A percentile compares a stretch with the other conserved stretches of the same genome.
phyloP scores from a whole-genome alignment of 1,284 basidiomycete genomes.

The Leccinum laetum region DNA sequence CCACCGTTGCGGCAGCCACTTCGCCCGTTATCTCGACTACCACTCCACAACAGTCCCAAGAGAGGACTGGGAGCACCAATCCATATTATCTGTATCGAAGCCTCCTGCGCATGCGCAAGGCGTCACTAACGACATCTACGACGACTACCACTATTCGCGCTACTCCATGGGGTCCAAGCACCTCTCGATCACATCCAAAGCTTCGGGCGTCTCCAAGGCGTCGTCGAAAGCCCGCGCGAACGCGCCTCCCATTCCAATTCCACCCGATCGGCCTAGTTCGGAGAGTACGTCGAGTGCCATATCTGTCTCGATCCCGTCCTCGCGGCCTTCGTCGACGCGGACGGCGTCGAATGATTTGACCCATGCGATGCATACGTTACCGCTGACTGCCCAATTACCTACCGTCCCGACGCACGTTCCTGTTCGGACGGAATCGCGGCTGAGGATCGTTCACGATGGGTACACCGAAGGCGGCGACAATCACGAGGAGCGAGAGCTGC shows the following conservation, averaged over 20 bases:
- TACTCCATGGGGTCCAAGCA: slow-evolving; percentile 50
- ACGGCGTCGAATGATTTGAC: slow-evolving; percentile 27
- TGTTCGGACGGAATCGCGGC: slow-evolving; percentile 32
- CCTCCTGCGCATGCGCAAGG: slow-evolving; percentile 34
- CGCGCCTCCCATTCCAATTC: slow-evolving; percentile 26
- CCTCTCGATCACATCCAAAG: slow-evolving; percentile 22
- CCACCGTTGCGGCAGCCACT: slow-evolving; percentile 41
- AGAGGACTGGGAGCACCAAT: slow-evolving; percentile 28
- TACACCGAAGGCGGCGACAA: slow-evolving; percentile 16
- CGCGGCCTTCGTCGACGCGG: slow-evolving; percentile 22
- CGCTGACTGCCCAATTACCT: slow-evolving; percentile 31
- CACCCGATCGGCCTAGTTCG: slow-evolving; percentile 25
- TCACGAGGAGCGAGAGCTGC: slow-evolving; percentile 19
- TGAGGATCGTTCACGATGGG: slow-evolving; percentile 30
- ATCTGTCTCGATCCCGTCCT: slow-evolving; percentile 14
- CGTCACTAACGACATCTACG: slow-evolving; percentile 63
- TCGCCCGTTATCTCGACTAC: slow-evolving; percentile 37
- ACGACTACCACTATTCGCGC: slow-evolving; percentile 72
- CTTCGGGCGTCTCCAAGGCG: slow-evolving; percentile 26
- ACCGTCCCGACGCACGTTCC: slow-evolving; percentile 31
- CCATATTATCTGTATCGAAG: slow-evolving; percentile 36
- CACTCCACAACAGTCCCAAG: slow-evolving; percentile 28
- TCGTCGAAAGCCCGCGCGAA: slow-evolving; percentile 25
- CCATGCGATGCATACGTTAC: slow-evolving; percentile 16
- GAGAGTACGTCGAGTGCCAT: slow-evolving; percentile 25